Evolutionary conservation across 805 yeast species (phyloP).

Genomic region (Jamesozyma spencerorum): DNA sequence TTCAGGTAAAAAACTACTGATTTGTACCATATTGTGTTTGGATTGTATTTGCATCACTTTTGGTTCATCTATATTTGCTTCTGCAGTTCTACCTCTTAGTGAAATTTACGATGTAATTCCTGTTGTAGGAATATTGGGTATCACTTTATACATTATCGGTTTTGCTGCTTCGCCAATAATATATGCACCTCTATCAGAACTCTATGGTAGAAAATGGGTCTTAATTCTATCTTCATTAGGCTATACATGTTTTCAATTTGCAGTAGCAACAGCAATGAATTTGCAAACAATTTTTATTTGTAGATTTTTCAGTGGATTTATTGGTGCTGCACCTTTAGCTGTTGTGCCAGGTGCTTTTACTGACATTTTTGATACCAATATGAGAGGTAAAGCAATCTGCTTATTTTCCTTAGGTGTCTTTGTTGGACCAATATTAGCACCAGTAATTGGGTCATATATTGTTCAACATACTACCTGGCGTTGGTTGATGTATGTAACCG

Average conservation of each 20-base stretch:
- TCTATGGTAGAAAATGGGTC: slow-evolving; percentile 61
- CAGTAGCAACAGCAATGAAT: slow-evolving; percentile 69
- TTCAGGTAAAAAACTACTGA: slow-evolving; percentile 31
- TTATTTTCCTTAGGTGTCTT: slow-evolving; percentile 66
- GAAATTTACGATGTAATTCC: slow-evolving; percentile 48
- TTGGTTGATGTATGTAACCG: slow-evolving; percentile 46
- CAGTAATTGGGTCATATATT: slow-evolving; percentile 52
- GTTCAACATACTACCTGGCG: slow-evolving; percentile 38
- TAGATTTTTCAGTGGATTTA: slow-evolving; percentile 70
- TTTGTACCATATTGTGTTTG: slow-evolving; percentile 35
- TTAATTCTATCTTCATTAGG: slow-evolving; percentile 49
- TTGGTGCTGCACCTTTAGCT: slow-evolving; percentile 80
- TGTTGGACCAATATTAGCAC: slow-evolving; percentile 74
- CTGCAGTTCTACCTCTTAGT: slow-evolving; percentile 43
- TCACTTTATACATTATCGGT: slow-evolving; percentile 80
- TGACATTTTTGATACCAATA: slow-evolving; percentile 57
- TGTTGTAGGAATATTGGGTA: slow-evolving; percentile 65
- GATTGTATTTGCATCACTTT: slow-evolving; percentile 36
- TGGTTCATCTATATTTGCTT: slow-evolving; percentile 70
- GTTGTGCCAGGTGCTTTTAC: slow-evolving; percentile 83
- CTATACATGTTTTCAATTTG: slow-evolving; percentile 54
- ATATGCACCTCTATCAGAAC: slow-evolving; percentile 85
- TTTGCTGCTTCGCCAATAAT: slow-evolving; percentile 87
- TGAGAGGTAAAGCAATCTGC: slow-evolving; percentile 70
- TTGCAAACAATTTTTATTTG: slow-evolving; percentile 67